Percentiles rank a stretch among this genome's conserved stretches.
Conservation (phyloP, 2,329 filamentous ascomycete species). For the Colletotrichum tropicale region DNA sequence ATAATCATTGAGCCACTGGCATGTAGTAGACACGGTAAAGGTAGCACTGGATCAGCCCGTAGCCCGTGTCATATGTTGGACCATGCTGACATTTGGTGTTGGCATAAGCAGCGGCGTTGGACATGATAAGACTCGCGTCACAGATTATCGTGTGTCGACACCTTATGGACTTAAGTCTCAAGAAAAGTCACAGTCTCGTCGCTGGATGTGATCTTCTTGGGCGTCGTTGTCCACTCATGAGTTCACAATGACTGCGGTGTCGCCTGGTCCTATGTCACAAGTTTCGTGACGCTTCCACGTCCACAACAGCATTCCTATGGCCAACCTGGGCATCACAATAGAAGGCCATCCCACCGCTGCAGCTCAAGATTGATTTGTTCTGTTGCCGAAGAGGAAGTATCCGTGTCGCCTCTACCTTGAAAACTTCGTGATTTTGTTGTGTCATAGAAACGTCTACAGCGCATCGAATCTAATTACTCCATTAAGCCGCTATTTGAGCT, state of each 20-base stretch:
- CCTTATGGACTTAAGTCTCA: rapidly evolving
- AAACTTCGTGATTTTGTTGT: too few species aligned
- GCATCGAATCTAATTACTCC: too few species aligned
- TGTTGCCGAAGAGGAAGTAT: too few species aligned
- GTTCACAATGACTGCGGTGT: too few species aligned
- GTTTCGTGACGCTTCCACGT: too few species aligned
- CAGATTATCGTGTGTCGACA: rapidly evolving
- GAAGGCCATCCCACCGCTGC: too few species aligned
- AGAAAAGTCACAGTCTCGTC: rapidly evolving
- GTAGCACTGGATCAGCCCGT: neutral
- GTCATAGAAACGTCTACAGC: too few species aligned
- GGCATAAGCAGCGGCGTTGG: neutral
- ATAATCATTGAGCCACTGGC: neutral
- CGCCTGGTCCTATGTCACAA: too few species aligned
- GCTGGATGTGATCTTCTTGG: neutral
- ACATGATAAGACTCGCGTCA: neutral
- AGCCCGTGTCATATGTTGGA: neutral
- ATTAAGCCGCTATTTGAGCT: too few species aligned
- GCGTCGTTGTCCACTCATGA: rapidly evolving
- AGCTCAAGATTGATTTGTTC: too few species aligned
- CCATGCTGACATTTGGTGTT: neutral
- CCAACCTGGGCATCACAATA: neutral
- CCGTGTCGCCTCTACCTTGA: too few species aligned
- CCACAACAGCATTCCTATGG: too few species aligned
- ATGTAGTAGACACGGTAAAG: rapidly evolving